Evolutionary conservation across 148 eudicot species (phyloP).

Genomic region (Dianthus caryophyllus): DNA sequence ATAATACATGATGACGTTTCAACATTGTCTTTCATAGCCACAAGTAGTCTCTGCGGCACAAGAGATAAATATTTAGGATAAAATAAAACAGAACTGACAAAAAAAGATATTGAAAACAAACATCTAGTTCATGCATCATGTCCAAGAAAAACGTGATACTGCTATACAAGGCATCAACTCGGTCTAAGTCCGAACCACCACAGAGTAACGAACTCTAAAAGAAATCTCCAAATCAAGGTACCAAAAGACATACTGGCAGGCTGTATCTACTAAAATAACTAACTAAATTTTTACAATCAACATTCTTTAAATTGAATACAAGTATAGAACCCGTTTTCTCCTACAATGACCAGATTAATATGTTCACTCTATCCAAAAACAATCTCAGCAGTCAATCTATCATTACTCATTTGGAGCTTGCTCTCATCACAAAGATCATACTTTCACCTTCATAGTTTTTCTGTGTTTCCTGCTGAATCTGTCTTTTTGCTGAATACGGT

Average conservation of each 20-base stretch:
- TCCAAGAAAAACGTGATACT: not conserved
- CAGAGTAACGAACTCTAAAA: not conserved
- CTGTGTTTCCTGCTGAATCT: not conserved
- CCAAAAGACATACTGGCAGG: not conserved
- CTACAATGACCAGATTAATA: not conserved
- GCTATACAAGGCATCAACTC: not conserved
- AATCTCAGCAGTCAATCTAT: not conserved
- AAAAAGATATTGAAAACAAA: not conserved
- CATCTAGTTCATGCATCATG: not conserved
- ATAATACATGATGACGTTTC: conserved; percentile 77
- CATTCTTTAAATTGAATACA: not conserved
- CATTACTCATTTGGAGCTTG: not conserved
- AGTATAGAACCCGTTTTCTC: not conserved
- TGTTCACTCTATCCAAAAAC: not conserved
- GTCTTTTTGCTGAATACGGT: not conserved
- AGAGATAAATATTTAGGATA: conserved; percentile 2
- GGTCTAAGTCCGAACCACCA: not conserved
- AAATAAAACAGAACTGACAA: not conserved
- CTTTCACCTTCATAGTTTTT: not conserved
- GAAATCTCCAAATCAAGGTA: not conserved
- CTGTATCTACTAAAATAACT: not conserved
- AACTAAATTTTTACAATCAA: not conserved
- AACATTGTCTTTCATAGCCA: conserved; percentile 57
- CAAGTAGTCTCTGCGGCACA: conserved; percentile 60
- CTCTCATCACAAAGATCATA: not conserved